Evolutionary conservation across 2,329 filamentous ascomycete species (phyloP).

Genomic region (Botryotinia narcissicola): DNA sequence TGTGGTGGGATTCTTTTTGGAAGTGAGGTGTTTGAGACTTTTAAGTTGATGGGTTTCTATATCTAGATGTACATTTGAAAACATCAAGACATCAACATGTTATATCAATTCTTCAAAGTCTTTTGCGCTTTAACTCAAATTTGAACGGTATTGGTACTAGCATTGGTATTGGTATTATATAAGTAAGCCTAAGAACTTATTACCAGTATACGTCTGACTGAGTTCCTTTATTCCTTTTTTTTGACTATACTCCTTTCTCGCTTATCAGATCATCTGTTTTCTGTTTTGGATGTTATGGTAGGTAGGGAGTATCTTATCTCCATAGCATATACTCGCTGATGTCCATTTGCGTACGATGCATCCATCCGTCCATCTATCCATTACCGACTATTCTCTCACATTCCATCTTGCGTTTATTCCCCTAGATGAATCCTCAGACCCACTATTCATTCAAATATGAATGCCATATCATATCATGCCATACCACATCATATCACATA

Average conservation of each 20-base stretch:
- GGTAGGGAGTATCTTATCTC: no score
- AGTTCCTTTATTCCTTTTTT: neutral
- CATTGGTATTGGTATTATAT: no score
- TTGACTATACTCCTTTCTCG: neutral
- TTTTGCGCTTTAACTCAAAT: neutral
- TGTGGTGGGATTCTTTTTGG: neutral
- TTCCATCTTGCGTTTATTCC: neutral
- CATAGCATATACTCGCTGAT: neutral
- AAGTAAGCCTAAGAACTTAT: no score
- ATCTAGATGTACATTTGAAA: no score
- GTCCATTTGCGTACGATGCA: neutral
- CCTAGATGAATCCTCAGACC: neutral
- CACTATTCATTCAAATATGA: neutral
- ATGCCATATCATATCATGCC: neutral
- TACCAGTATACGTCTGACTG: neutral
- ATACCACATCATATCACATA: no score
- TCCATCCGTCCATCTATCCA: neutral
- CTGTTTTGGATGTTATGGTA: no score
- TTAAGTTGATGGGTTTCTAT: no score
- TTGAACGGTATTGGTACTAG: neutral
- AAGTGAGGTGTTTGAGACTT: neutral
- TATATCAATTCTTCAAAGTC: neutral
- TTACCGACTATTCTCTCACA: neutral
- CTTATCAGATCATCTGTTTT: neutral
- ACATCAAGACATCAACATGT: no score